Percentiles rank a stretch among this genome's conserved stretches.
Conservation (phyloP, 164 flowering plant species). For the Magnolia officinalis region DNA sequence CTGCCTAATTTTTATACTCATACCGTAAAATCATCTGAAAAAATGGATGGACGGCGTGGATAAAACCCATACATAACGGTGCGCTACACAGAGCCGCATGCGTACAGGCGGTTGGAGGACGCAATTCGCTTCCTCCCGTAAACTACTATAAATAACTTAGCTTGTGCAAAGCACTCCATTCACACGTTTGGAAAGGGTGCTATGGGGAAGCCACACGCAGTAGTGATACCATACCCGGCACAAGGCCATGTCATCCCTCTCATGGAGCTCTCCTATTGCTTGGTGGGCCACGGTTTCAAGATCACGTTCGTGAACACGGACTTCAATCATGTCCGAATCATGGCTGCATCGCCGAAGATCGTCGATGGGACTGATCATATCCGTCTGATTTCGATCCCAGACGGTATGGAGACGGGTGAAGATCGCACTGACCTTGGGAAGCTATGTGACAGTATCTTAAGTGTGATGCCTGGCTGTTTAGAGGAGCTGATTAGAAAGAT, state of each 20-base stretch:
- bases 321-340: background rate
- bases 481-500: conserved; percentile 19
- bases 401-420: conserved; percentile 8
- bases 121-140: no score
- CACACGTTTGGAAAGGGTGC: no score
- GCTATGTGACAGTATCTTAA: background rate
- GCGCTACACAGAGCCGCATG: no score
- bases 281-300: conserved; percentile 23
- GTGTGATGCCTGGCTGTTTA: conserved; percentile 2
- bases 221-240: conserved; percentile 23
- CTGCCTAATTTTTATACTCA: no score
- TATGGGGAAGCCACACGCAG: conserved; percentile 26
- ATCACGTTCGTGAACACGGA: conserved; percentile 17
- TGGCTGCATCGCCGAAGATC: background rate
- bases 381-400: conserved; percentile 14
- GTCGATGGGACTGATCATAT: conserved; percentile 1
- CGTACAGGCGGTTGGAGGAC: no score
- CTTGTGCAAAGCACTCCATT: background rate
- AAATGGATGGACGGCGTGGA: no score
- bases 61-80: no score
- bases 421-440: conserved; percentile 6
- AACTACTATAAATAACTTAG: no score
- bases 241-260: conserved; percentile 29
- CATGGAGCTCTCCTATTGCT: conserved; percentile 24
- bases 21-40: no score